Conservation (phyloP, 495 filamentous ascomycete species). For the Hamigera avellanea region DNA sequence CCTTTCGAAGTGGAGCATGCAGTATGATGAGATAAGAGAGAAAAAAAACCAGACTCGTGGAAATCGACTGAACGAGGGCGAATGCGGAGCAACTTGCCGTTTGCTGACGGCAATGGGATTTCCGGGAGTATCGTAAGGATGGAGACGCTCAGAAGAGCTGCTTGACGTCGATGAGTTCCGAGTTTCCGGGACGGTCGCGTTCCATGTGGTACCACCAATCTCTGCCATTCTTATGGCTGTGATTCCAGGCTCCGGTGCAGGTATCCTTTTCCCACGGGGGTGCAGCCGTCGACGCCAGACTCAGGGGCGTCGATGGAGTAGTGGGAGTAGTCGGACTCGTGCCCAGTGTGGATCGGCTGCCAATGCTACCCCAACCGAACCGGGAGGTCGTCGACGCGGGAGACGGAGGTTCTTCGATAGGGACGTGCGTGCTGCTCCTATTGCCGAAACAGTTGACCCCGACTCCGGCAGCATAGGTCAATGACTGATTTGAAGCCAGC, state of each 20-base stretch:
- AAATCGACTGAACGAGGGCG: too few relatives aligned
- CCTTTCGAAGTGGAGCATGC: too few relatives aligned
- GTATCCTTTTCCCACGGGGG: slow-evolving; percentile 35
- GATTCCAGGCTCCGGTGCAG: slow-evolving; percentile 38
- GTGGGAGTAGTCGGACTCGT: slow-evolving; percentile 23
- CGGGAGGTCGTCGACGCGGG: slow-evolving; percentile 21
- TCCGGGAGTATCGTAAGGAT: slow-evolving; percentile 1
- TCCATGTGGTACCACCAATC: slow-evolving; percentile 44
- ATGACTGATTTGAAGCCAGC: slow-evolving; percentile 29
- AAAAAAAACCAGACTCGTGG: too few relatives aligned
- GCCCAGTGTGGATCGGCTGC: slow-evolving; percentile 19
- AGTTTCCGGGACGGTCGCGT: slow-evolving; percentile 30
- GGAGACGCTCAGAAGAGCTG: slow-evolving; percentile 25
- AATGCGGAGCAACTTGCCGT: too few relatives aligned
- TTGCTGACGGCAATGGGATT: too few relatives aligned
- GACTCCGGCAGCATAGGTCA: slow-evolving; percentile 28
- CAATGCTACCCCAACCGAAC: slow-evolving; percentile 30
- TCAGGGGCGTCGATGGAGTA: slow-evolving; percentile 27
- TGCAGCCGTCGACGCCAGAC: slow-evolving; percentile 11
- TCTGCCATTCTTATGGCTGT: slow-evolving; percentile 25
- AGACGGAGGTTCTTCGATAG: slow-evolving; percentile 23
- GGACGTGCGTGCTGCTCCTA: slow-evolving; percentile 9
- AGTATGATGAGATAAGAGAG: too few relatives aligned
- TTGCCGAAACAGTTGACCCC: slow-evolving; percentile 29
- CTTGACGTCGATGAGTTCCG: slow-evolving; percentile 26